Percentiles rank a stretch among this genome's conserved stretches.
Conservation (phyloP, 208 protist genomes). For the Porcisia deanei region DNA sequence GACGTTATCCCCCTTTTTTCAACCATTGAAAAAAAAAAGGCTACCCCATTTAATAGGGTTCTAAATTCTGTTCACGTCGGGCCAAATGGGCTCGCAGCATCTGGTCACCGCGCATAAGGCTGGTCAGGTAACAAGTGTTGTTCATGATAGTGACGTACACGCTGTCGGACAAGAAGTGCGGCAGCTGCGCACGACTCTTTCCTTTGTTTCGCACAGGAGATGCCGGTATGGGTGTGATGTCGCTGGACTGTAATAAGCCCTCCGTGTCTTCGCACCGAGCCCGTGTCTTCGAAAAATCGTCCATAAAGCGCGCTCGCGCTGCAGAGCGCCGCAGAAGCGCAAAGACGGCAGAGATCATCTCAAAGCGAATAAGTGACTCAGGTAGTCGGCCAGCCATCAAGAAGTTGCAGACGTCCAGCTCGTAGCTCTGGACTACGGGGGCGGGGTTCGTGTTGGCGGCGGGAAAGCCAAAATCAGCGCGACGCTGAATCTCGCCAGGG, state of each 20-base stretch:
- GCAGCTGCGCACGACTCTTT: slow-evolving; percentile 16
- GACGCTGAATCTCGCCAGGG: not conserved
- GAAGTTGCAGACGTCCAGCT: slow-evolving; percentile 60
- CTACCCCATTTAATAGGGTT: slow-evolving; percentile 35
- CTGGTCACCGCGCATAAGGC: slow-evolving; percentile 47
- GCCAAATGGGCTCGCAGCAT: slow-evolving; percentile 53
- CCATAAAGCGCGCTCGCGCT: slow-evolving; percentile 24
- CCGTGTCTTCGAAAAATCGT: slow-evolving; percentile 23
- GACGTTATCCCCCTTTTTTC: not conserved
- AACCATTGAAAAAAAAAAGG: not conserved
- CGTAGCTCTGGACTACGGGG: slow-evolving; percentile 4
- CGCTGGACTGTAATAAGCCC: not conserved
- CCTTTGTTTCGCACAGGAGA: not conserved
- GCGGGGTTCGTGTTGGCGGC: not conserved
- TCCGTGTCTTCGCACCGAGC: slow-evolving; percentile 1
- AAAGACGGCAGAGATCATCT: slow-evolving; percentile 40
- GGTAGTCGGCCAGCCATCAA: slow-evolving; percentile 52
- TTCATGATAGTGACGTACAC: slow-evolving; percentile 46
- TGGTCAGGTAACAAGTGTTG: slow-evolving; percentile 73
- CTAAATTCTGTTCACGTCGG: slow-evolving; percentile 25
- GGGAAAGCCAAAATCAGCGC: not conserved
- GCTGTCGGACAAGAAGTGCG: slow-evolving; percentile 38
- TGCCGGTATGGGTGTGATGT: not conserved
- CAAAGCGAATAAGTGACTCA: slow-evolving; percentile 47
- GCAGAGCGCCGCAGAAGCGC: slow-evolving; percentile 23